Evolutionary conservation across 306 rosid genomes (phyloP), one percentile per base, ranked within the genome.

Genomic region (Sindora glabra): DNA sequence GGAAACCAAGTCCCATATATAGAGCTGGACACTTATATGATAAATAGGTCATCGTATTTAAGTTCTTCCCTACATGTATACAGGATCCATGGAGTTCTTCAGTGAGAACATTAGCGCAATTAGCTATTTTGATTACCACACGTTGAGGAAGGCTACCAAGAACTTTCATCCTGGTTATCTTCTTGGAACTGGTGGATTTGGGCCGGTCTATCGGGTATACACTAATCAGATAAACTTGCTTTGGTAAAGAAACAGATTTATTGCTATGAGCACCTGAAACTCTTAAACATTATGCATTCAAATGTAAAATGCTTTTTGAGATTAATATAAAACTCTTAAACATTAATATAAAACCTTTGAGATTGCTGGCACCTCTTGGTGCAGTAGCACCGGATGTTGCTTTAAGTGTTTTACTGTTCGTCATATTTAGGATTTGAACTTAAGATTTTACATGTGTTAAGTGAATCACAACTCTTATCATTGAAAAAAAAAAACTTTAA

Each of bases 101-200:
- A 81, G 95, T 46, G 91, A 83, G 34, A 83, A 52, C 65, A 83
- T 85, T 72, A 68, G 82, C 56, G 73, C 91, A 55, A 71, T 91
- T 41, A 71, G 69, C 54, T 61, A 75, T 50, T 87, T 91, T 45
- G 87, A 85, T 46, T 77, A 71, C 49, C 60, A 52, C 21, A 74
- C 96, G 55, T 55, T 91, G 70, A 85, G 77, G 64, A 91, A 59
- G 70, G 97, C 95, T 52, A 87, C 96, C 63, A 79, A 62, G 72
- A 83, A 81, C 57, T 91, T 91, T 50, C 74, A 85, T 47, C 76
- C 66, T 1, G 11, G n/a, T 48, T 70, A 85, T 77, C 80, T 91
- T 63, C 95, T 91, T 30, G 97, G 97, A 70, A 83, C 72, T 72
- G 97, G 97, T 69, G 97, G 97, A 77, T 91, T 91, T 72, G 97